These are phyloP conservation scores for Glonium stellatum DNA, from an alignment of 495 filamentous ascomycete genomes.

Conservation along the genomic window DNA sequence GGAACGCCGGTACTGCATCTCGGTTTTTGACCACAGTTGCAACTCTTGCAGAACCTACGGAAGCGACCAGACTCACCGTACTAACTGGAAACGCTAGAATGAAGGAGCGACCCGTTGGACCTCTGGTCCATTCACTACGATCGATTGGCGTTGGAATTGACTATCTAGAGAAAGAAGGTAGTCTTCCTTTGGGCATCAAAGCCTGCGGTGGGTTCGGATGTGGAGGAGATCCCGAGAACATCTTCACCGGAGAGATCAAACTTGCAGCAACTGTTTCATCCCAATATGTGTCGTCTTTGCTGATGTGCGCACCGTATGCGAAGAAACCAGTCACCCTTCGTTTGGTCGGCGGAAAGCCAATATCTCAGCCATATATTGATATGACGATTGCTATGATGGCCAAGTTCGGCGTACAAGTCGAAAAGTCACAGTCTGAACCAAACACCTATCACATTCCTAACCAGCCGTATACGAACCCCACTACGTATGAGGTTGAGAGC, in stretches of 20 bases:
- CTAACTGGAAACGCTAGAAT: conserved; percentile 93
- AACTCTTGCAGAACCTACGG: conserved; percentile 64
- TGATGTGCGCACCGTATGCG: conserved; percentile 96
- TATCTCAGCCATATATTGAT: conserved; percentile 95
- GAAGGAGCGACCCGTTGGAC: conserved; percentile 90
- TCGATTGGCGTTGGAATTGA: conserved; percentile 75
- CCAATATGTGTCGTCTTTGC: conserved; percentile 91
- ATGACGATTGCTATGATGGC: conserved; percentile 99
- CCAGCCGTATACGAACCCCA: conserved; percentile 75
- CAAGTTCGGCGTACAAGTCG: conserved; percentile 78
- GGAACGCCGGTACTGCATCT: conserved; percentile 94
- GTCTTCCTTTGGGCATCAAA: conserved; percentile 75
- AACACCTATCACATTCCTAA: conserved; percentile 94
- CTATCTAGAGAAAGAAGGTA: conserved; percentile 72
- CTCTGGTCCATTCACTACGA: conserved; percentile 85
- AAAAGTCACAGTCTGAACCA: conserved; percentile 62
- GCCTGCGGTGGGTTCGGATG: conserved; percentile 85
- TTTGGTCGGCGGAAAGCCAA: conserved; percentile 87
- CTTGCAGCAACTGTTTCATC: conserved; percentile 91
- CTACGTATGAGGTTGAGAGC: conserved; percentile 86
- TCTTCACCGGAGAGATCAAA: conserved; percentile 59
- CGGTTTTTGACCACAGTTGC: conserved; percentile 92
- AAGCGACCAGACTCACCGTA: conserved; percentile 56
- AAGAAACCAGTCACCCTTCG: conserved; percentile 86
- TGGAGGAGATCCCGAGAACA: conserved; percentile 30